A percentile compares a stretch with the other conserved stretches of the same genome.
These are phyloP conservation scores for Dendrobium huoshanense DNA, from an alignment of 106 monocot species.

Conservation along the genomic window DNA sequence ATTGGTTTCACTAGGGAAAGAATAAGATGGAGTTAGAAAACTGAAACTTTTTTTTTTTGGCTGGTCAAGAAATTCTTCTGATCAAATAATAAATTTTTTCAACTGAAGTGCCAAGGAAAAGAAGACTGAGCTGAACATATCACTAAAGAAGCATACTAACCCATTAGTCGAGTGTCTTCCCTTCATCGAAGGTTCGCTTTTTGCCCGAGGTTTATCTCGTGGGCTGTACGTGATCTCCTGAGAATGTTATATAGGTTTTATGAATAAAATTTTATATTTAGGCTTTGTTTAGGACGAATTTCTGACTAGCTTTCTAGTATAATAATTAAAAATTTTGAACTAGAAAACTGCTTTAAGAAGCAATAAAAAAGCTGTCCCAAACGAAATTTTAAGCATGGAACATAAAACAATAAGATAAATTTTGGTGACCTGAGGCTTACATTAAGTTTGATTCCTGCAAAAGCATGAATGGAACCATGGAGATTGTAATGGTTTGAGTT, in stretches of 20 bases:
- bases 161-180: constrained; percentile 26
- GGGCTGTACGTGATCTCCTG: constrained; percentile 43
- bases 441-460: constrained; percentile 40
- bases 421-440: constrained; percentile 10
- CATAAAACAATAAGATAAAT: neutral
- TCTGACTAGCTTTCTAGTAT: too few relatives aligned
- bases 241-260: neutral
- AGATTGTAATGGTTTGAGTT: constrained; percentile 42
- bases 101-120: neutral
- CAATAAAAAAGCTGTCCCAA: too few relatives aligned
- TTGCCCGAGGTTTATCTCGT: constrained; percentile 24
- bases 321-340: too few relatives aligned
- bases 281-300: too few relatives aligned
- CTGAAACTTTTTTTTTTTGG: too few relatives aligned
- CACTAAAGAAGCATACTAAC: constrained; percentile 26
- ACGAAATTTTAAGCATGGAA: too few relatives aligned
- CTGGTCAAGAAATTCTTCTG: too few relatives aligned
- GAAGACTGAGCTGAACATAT: neutral
- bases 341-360: too few relatives aligned
- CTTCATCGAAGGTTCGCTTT: constrained; percentile 29
- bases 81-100: too few relatives aligned
- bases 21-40: neutral
- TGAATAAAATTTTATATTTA: neutral
- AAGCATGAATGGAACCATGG: constrained; percentile 45
- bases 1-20: constrained; percentile 14